Percentiles rank a stretch among this genome's conserved stretches.
Conservation (phyloP, 352 stramenopile species). For the Pythium brachiatum region DNA sequence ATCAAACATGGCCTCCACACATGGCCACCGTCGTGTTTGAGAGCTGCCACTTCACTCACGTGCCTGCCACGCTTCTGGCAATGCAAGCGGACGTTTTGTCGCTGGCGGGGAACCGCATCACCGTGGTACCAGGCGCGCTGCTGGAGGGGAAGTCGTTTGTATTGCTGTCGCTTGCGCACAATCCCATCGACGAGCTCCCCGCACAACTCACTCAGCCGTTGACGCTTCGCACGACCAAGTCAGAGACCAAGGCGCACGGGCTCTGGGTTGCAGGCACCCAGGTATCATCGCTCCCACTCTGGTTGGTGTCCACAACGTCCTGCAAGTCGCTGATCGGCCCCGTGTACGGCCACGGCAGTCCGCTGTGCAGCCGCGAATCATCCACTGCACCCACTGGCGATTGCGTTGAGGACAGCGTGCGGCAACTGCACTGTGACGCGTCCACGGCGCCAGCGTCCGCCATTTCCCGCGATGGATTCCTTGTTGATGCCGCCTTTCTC, state of each 20-base stretch:
- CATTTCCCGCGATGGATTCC: neutral
- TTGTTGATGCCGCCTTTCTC: neutral
- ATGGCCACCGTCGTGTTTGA: slow-evolving; percentile 12
- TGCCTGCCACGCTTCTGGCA: neutral
- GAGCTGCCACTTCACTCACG: neutral
- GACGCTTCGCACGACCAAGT: neutral
- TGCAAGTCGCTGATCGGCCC: neutral
- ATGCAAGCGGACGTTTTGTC: slow-evolving; percentile 11
- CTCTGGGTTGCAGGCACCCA: slow-evolving; percentile 7
- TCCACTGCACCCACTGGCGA: neutral
- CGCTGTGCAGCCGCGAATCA: neutral
- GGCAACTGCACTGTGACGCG: neutral
- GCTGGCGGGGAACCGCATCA: slow-evolving; percentile 11
- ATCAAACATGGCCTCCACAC: neutral
- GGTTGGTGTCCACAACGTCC: neutral
- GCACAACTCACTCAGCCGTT: neutral
- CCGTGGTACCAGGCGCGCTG: neutral
- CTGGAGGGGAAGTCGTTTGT: slow-evolving; percentile 4
- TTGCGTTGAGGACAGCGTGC: neutral
- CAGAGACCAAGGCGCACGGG: neutral
- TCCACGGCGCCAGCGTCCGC: neutral
- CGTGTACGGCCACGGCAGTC: neutral
- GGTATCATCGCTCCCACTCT: neutral
- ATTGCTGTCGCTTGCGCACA: slow-evolving; percentile 13
- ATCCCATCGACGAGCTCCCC: slow-evolving; percentile 11